A percentile compares a stretch with the other conserved stretches of the same genome.
Evolutionary conservation across 192 early-diverging fungal genomes (phyloP).

Genomic region (Rhizophagus clarus): DNA sequence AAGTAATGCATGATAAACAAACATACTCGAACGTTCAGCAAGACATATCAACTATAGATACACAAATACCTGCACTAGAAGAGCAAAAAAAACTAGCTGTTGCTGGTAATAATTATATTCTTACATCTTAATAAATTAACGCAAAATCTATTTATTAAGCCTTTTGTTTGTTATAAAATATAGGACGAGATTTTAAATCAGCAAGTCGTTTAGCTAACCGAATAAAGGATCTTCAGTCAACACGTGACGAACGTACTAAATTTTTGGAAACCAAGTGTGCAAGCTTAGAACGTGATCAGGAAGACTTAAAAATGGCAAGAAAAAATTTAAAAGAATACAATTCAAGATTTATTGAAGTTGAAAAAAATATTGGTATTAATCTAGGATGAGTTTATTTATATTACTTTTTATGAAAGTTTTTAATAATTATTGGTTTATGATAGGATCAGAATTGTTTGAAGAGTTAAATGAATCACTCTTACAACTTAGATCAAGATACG

Average conservation of each 20-base stretch:
- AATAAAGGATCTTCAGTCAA: conserved; percentile 26
- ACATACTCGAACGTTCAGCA: conserved; percentile 23
- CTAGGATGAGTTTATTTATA: not conserved
- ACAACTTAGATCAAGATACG: conserved; percentile 22
- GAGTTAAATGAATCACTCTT: conserved; percentile 17
- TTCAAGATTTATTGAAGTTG: not conserved
- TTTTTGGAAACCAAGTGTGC: conserved; percentile 12
- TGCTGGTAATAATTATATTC: not conserved
- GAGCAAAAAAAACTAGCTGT: conserved; percentile 27
- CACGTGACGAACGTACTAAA: conserved; percentile 11
- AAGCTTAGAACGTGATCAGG: conserved; percentile 22
- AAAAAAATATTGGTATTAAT: conserved; percentile 20
- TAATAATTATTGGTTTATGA: not conserved
- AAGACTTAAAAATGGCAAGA: conserved; percentile 8
- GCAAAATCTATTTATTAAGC: no score
- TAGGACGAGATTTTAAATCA: conserved; percentile 20
- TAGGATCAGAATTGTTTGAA: conserved; percentile 19
- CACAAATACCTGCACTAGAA: conserved; percentile 26
- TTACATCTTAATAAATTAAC: not conserved
- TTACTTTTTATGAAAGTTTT: not conserved
- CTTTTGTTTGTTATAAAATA: not conserved
- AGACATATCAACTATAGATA: conserved; percentile 24
- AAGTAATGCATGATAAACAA: conserved; percentile 29
- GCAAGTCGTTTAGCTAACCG: conserved; percentile 14
- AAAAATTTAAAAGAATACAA: conserved; percentile 11